Base-by-base conservation (phyloP, 306 rosid genomes). In the Prunus davidiana region DNA sequence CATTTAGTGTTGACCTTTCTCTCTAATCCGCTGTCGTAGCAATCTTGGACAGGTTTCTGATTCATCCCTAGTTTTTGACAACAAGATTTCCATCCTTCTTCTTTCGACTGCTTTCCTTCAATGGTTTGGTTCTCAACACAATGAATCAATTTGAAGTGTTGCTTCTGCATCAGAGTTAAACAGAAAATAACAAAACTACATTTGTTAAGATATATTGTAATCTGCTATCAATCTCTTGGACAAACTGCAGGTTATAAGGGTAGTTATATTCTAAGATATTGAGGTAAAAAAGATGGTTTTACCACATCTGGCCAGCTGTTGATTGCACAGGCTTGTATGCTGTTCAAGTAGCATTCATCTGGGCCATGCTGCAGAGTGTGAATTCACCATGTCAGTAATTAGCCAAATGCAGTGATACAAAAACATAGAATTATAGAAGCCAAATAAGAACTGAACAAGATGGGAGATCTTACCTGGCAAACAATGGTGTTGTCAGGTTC, bases 301-400 rank as follows among this genome's bases (percentile, higher is more conserved):
- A 94, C 97, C 89, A 82, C 86, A 60, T 90, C 88, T 20, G 91
- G 91, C 71, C 87, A 91, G 60, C 81, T 66, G 60, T 77, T 62
- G 77, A 94, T 86, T 8, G 95, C 67, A 85, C 96, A 94, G 76
- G 95, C 98, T 71, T 91, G 88, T 10, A 94, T 77, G 18, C 91
- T 83, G 88, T 91, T 94, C 67, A 88, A 84, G 34, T 85, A 80
- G 85, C 98, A 94, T 80, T 91, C 98, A 79, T 94, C 95, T 2
- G 81, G 67, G 77, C 96, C 98, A 84, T 94, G 97, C 97, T 91
- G 89, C 86, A 86, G 54, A 14, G 32, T 41, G 28, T 20, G 24
- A 38, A 55, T 30, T 38, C 41, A 55, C 52, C 65, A 56, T 13
- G 38, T 55, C 15, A 71, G n/a, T 8, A 19, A n/a, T 64, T 8